phyloP scores from a whole-genome alignment of 306 rosid genomes.

The Prunus davidiana region DNA sequence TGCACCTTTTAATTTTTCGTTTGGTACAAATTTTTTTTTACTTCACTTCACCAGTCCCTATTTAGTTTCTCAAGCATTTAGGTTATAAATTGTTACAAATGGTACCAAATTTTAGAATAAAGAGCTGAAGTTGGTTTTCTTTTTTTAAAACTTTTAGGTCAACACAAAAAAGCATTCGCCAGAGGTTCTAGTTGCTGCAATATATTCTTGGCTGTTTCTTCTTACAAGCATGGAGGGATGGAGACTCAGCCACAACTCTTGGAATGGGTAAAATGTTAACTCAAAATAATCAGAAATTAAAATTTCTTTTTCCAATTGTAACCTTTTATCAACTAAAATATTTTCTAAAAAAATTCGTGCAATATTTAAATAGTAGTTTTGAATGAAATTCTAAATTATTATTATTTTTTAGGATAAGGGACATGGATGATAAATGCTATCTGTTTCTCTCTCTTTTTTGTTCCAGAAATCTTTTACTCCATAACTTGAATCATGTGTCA shows the following conservation, averaged over 20 bases:
- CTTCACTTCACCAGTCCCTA: neutral
- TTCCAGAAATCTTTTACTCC: neutral
- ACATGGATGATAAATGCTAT: neutral
- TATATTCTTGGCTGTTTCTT: constrained; percentile 39
- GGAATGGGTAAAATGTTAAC: constrained; percentile 31
- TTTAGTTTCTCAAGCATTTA: neutral
- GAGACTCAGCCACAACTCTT: constrained; percentile 19
- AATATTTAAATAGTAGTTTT: neutral
- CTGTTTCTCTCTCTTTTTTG: neutral
- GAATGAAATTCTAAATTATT: neutral
- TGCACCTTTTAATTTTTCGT: neutral
- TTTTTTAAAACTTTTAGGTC: constrained; percentile 2
- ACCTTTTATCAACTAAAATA: neutral
- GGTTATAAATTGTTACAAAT: neutral
- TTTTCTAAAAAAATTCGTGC: neutral
- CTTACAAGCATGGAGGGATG: constrained; percentile 28
- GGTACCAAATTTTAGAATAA: neutral
- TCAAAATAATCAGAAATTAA: neutral
- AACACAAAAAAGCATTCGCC: constrained; percentile 14
- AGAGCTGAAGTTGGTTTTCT: neutral
- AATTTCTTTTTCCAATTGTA: neutral
- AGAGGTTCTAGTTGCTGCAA: constrained; percentile 23
- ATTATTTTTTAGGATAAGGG: neutral
- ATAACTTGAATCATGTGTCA: neutral
- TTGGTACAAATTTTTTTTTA: neutral